phyloP scores from a whole-genome alignment of 495 filamentous ascomycete genomes.

The Xylaria longipes region DNA sequence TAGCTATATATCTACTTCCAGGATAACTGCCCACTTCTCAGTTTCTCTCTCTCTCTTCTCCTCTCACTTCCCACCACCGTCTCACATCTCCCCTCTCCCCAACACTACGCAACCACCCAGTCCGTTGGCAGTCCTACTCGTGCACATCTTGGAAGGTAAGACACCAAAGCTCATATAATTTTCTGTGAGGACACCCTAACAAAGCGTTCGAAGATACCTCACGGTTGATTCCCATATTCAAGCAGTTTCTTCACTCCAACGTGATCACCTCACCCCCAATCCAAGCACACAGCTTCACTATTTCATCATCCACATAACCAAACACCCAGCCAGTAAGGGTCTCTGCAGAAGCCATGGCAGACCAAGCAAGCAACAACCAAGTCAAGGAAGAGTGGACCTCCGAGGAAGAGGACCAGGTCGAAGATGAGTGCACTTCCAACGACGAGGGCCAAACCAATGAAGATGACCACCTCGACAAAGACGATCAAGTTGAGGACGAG shows the following conservation, averaged over 20 bases:
- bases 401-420: neutral
- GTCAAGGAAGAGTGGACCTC: neutral
- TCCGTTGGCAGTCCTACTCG: neutral
- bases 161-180: neutral
- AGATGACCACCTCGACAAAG: neutral
- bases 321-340: neutral
- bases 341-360: neutral
- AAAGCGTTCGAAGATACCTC: neutral
- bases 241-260: neutral
- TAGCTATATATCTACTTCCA: neutral
- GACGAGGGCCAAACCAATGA: neutral
- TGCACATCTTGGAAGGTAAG: conserved; percentile 7
- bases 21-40: neutral
- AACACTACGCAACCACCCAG: neutral
- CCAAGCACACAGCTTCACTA: neutral
- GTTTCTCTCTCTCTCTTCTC: neutral
- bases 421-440: neutral
- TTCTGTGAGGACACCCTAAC: neutral
- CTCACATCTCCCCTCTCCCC: neutral
- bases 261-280: neutral
- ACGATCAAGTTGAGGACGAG: neutral
- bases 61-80: neutral
- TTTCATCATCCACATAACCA: neutral
- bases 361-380: neutral
- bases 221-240: neutral